phyloP scores from a whole-genome alignment of 208 protist species.

The Acanthamoeba royreba region DNA sequence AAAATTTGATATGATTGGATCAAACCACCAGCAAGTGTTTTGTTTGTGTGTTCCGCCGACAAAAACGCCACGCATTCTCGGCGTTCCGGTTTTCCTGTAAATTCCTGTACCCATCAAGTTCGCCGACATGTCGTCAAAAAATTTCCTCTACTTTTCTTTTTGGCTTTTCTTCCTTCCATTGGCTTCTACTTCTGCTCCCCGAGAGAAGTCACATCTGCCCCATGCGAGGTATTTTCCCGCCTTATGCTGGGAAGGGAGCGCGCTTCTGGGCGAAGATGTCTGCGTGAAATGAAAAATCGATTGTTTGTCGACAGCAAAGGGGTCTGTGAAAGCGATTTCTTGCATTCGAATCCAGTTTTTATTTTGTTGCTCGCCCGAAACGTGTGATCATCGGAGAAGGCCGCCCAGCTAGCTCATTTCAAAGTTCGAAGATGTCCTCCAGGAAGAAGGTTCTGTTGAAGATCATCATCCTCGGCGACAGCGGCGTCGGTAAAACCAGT shows the following conservation, averaged over 20 bases:
- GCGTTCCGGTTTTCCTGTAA: neutral
- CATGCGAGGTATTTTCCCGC: neutral
- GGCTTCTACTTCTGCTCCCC: neutral
- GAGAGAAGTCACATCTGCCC: neutral
- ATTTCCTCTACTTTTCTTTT: neutral
- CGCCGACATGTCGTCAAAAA: neutral
- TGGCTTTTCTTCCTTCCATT: neutral
- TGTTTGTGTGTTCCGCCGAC: neutral
- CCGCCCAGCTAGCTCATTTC: too few species aligned
- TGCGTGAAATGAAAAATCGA: too few species aligned
- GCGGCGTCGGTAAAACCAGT: slow-evolving; percentile 88
- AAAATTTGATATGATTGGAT: neutral
- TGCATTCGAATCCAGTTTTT: too few species aligned
- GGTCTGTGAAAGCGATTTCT: too few species aligned
- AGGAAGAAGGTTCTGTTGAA: slow-evolving; percentile 85
- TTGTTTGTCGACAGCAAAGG: too few species aligned
- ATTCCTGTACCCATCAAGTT: neutral
- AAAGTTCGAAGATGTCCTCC: neutral
- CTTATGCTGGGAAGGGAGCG: too few species aligned
- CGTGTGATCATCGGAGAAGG: too few species aligned
- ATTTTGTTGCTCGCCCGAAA: too few species aligned
- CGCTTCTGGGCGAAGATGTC: too few species aligned
- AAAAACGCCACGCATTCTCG: neutral
- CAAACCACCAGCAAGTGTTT: neutral
- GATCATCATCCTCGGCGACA: slow-evolving; percentile 89